Evolutionary conservation across 768 basidiomycete genomes (phyloP), one percentile per base, ranked within the genome.

Genomic region (Termitomyces sp.): DNA sequence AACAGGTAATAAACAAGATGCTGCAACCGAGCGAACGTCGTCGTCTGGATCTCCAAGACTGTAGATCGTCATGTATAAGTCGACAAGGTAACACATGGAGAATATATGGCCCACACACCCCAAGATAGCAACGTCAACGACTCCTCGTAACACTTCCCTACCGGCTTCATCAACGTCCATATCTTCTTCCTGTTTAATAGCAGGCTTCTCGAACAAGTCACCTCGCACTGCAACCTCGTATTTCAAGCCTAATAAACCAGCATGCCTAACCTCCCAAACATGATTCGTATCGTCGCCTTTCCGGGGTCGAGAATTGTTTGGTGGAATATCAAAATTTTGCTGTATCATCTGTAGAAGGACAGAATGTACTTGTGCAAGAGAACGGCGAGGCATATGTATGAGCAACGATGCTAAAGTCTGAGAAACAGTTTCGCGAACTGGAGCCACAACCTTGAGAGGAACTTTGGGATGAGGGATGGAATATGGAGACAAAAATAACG

Each of bases 221-320:
- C 81, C 86, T 65, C 94, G 80, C 17, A 98, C 97, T 14, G 96
- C 97, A 42, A 98, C 95, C 72, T 98, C 93, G 72, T 98, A 98
- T 78, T 98, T 98, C 72, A 99, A 87, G 1, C 97, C 97, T 9
- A 98, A 82, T 61, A 99, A 76, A 34, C 97, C 97, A n/a, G 97
- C 96, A 77, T 99, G 97, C 58, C 96, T 83, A 54, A 99, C 90
- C 74, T 98, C 94, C 97, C 97, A 99, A 7, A 94, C 83, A 73
- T 96, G 92, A 57, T 75, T 76, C 66, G 77, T 72, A 62, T 84
- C 78, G 65, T 72, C 60, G 31, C 78, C 76, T 36, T 64, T 62
- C 55, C 69, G 65, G 0, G 68, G 53, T 60, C 77, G 75, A 12
- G 68, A 65, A 40, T 69, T 63, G 53, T 71, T 74, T 25, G 75